These are phyloP conservation scores for Chrysochromulina tobinii DNA, from an alignment of 78 protist species.

Conservation along the genomic window DNA sequence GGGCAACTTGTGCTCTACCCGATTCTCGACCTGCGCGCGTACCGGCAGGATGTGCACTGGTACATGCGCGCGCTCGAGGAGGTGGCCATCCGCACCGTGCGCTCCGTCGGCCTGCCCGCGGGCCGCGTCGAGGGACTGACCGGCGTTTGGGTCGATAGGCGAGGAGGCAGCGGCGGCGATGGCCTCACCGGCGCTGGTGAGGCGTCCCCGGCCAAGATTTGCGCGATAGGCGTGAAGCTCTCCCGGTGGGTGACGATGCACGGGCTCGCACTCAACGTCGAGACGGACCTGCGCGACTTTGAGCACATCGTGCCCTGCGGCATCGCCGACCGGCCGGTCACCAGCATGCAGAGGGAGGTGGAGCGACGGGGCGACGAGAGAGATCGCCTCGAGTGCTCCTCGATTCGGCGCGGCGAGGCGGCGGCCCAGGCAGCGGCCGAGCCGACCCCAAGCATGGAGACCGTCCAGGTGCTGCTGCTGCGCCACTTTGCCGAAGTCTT, in stretches of 20 bases:
- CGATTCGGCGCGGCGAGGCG: too few species aligned
- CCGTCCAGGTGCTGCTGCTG: neutral
- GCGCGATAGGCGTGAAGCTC: slow-evolving; percentile 20
- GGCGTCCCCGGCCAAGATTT: neutral
- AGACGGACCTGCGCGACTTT: neutral
- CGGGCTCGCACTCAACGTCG: slow-evolving; percentile 29
- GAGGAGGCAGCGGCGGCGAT: too few species aligned
- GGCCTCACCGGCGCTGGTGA: too few species aligned
- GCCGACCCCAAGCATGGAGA: neutral
- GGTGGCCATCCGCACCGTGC: neutral
- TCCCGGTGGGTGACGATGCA: slow-evolving; percentile 32
- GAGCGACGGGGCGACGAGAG: neutral
- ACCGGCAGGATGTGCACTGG: slow-evolving; percentile 25
- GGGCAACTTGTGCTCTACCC: slow-evolving; percentile 37
- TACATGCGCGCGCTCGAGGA: slow-evolving; percentile 20
- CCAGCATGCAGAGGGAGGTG: neutral
- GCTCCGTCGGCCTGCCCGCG: neutral
- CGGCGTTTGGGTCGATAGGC: slow-evolving; percentile 36
- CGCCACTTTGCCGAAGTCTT: neutral
- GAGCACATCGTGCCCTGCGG: slow-evolving; percentile 45
- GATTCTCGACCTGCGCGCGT: neutral
- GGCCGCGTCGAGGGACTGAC: neutral
- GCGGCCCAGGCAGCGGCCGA: neutral
- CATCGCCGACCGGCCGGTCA: neutral
- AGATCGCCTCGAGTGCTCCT: too few species aligned